Percentiles rank a stretch among this genome's conserved stretches.
Conservation (phyloP, 225 moss, liverwort and hornwort species). For the Pleurozium schreberi region DNA sequence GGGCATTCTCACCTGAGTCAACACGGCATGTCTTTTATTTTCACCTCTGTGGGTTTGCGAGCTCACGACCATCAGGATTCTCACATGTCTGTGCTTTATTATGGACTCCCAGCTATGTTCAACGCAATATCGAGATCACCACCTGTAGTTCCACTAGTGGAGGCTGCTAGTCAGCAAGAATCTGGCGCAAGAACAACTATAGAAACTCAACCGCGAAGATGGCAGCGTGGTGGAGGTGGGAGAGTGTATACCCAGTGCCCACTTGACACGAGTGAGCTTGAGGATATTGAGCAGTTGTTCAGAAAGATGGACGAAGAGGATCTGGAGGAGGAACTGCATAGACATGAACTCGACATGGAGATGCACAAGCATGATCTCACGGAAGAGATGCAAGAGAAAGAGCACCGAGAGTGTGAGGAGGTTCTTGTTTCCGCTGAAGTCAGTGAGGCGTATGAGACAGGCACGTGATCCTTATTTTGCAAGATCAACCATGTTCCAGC, state of each 20-base stretch:
- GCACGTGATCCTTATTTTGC: background rate
- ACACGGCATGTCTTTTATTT: background rate
- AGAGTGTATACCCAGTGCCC: constrained; percentile 14
- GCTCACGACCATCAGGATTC: background rate
- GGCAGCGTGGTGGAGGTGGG: constrained; percentile 24
- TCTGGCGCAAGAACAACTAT: background rate
- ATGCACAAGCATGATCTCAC: background rate
- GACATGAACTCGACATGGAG: background rate
- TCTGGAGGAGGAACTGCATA: constrained; percentile 5
- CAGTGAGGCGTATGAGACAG: constrained; percentile 13
- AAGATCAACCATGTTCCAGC: background rate
- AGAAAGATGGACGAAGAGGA: constrained; percentile 36
- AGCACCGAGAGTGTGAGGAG: background rate
- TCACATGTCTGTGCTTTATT: background rate
- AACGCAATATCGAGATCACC: background rate
- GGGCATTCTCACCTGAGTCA: background rate
- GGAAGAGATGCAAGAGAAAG: background rate
- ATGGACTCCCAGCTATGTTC: constrained; percentile 9
- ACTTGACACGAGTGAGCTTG: constrained; percentile 26
- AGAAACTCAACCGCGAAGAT: constrained; percentile 16
- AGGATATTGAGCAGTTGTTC: constrained; percentile 23
- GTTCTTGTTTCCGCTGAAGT: background rate
- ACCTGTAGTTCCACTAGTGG: background rate
- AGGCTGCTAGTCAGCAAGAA: background rate
- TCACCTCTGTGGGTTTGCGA: background rate